Percentiles rank a stretch among this genome's conserved stretches.
These are phyloP conservation scores for Fusarium sarcochroum DNA, from an alignment of 2,329 filamentous ascomycete genomes.

Conservation along the genomic window DNA sequence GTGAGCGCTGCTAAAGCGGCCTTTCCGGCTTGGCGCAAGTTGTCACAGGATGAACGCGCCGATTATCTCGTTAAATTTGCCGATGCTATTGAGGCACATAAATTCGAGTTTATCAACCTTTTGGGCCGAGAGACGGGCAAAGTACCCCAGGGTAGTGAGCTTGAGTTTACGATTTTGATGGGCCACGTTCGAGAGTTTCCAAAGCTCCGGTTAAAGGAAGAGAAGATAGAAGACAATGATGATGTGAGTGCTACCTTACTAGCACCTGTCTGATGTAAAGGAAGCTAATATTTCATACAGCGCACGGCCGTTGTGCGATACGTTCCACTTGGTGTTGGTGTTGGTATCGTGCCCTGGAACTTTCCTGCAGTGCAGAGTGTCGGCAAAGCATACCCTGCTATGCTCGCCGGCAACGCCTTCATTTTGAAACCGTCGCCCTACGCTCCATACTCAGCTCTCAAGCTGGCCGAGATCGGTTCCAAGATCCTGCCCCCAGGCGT, in stretches of 20 bases:
- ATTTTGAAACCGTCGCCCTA: constrained; percentile 71
- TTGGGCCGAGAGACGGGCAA: constrained; percentile 47
- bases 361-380: constrained; percentile 38
- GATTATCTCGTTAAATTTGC: constrained; percentile 45
- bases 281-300: neutral
- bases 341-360: constrained; percentile 46
- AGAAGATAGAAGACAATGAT: constrained; percentile 33
- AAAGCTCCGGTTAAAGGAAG: constrained; percentile 25
- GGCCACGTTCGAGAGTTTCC: constrained; percentile 1
- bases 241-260: constrained; percentile 7
- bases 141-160: constrained; percentile 31
- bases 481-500: constrained; percentile 73
- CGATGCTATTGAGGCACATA: constrained; percentile 47
- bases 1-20: constrained; percentile 48
- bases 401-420: constrained; percentile 69
- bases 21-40: constrained; percentile 50
- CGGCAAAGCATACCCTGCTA: constrained; percentile 67
- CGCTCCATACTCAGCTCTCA: constrained; percentile 70
- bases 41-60: constrained; percentile 45
- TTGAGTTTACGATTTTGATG: constrained; percentile 16
- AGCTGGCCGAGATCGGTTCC: constrained; percentile 70
- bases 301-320: constrained; percentile 3
- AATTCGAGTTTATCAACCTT: constrained; percentile 41
- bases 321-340: constrained; percentile 31
- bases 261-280: too few relatives aligned